Evolutionary conservation across 768 basidiomycete genomes (phyloP).

Genomic region (Lactifluus volemus): DNA sequence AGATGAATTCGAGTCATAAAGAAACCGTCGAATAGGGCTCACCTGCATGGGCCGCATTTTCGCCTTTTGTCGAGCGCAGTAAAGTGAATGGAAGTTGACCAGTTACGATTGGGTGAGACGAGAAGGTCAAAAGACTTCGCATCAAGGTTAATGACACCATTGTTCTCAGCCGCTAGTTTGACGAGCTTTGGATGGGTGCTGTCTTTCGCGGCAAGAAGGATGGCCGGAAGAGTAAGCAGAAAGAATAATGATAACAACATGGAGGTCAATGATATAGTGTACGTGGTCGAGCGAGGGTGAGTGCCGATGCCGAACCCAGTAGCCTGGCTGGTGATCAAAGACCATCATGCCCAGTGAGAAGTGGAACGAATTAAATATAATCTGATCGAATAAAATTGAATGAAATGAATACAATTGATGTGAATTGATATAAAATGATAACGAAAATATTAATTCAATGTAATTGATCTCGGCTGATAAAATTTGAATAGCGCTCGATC

Average conservation of each 20-base stretch:
- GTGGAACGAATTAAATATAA: no score
- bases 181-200: slow-evolving; percentile 48
- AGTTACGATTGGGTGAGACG: slow-evolving; percentile 65
- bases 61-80: slow-evolving; percentile 78
- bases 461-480: no score
- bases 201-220: slow-evolving; percentile 25
- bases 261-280: background rate
- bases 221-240: slow-evolving; percentile 27
- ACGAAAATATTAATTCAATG: no score
- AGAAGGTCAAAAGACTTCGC: slow-evolving; percentile 68
- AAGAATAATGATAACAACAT: slow-evolving; percentile 26
- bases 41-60: slow-evolving; percentile 92
- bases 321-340: background rate
- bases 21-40: slow-evolving; percentile 24
- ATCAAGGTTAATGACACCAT: slow-evolving; percentile 79
- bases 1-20: background rate
- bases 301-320: background rate
- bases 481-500: no score
- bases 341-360: no score
- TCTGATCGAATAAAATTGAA: no score
- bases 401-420: no score
- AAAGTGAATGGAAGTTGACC: slow-evolving; percentile 81
- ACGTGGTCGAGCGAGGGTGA: slow-evolving; percentile 5
- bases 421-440: no score
- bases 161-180: slow-evolving; percentile 57